Evolutionary conservation across 495 filamentous ascomycete species (phyloP), one percentile per base, ranked within the genome.

Genomic region (Cairneyella variabilis): DNA sequence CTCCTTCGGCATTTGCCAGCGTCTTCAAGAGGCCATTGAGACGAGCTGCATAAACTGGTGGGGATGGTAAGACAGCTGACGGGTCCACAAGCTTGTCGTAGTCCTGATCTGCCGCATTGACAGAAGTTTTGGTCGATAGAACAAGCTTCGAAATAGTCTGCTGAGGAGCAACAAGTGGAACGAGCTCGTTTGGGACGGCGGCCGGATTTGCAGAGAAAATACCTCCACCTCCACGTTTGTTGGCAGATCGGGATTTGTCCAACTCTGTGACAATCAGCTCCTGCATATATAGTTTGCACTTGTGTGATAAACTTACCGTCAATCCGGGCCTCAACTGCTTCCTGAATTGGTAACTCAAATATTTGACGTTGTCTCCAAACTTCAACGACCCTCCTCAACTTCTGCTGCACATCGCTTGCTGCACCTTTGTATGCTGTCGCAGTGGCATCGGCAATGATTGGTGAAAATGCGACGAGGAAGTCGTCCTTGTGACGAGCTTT

Each of bases 41-140:
- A 14, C 90, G 86, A 23, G 95, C 95, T 1, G 93, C 93, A 64
- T 95, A 87, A 9, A 97, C 91, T 1, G 93, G 91, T 8, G 91
- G 83, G 0, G 88, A 79, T 4, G 91, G 89, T 6, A 80, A 64
- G 2, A 78, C 71, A 6, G 76, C 76, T 34, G 73, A 69, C 2
- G 88, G 78, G 54, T 92, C 88, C 28, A 83, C 80, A 60, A 93
- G 72, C 65, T 89, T 96, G 22, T 86, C 81, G 62, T 88, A 96
- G 54, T 97, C 91, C 38, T 78, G 69, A 40, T 85, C 86, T 42
- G 91, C 90, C 25, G 76, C 79, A 26, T 80, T 79, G 37, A 84
- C 63, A 0, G 83, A 73, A 3, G 79, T 81, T 57, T 77, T 84
- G 36, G 80, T 76, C 26, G 76, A 68, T 17, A 85, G 71, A 11